Conservation (phyloP, 805 yeast genomes). For the Saccharomycopsis olivae region DNA sequence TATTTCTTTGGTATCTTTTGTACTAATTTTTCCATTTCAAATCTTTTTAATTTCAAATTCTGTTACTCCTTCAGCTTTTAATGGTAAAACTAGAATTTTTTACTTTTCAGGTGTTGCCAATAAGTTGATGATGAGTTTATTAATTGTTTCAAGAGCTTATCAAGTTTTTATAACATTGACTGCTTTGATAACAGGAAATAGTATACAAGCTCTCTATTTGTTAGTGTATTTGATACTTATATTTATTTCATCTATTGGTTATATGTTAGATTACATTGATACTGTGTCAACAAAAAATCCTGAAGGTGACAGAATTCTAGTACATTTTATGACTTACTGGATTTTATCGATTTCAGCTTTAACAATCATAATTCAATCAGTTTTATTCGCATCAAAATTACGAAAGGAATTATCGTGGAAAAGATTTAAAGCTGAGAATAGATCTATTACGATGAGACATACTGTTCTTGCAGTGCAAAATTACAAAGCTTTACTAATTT, state of each 20-base stretch:
- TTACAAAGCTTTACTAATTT: conserved; percentile 3
- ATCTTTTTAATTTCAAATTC: background rate
- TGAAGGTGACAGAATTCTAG: background rate
- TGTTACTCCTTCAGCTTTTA: background rate
- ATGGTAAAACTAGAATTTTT: background rate
- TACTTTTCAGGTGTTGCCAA: background rate
- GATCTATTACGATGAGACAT: background rate
- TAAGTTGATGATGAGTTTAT: background rate
- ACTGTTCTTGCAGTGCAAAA: conserved; percentile 2
- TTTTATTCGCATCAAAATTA: background rate
- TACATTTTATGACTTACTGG: conserved; percentile 4
- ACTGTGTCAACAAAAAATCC: background rate
- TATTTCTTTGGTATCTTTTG: background rate
- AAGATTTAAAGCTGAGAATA: background rate
- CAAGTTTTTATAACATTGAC: conserved; percentile 4
- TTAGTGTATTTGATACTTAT: background rate
- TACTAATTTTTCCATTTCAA: conserved; percentile 2
- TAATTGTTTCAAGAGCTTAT: conserved; percentile 1
- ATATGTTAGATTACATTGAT: background rate
- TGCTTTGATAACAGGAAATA: conserved; percentile 2
- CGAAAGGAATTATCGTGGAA: conserved; percentile 3
- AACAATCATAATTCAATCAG: background rate
- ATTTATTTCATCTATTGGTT: background rate
- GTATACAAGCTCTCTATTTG: conserved; percentile 2
- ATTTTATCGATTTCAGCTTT: conserved; percentile 1